Evolutionary conservation across 225 moss, liverwort and hornwort genomes (phyloP).

Genomic region (Rhytidiadelphus loreus): DNA sequence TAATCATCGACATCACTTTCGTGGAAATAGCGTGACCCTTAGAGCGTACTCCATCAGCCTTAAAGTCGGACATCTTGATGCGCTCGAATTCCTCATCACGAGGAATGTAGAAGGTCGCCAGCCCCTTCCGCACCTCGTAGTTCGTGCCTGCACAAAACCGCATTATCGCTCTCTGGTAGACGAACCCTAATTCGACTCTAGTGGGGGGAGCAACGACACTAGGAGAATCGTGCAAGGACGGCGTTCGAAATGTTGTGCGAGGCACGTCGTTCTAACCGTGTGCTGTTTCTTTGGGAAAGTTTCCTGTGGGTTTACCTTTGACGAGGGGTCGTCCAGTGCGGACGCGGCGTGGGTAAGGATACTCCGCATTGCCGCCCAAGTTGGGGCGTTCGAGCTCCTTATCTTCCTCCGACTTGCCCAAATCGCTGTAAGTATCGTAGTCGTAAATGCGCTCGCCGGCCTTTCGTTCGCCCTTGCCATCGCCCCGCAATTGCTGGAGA

Average conservation of each 20-base stretch:
- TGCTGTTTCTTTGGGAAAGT: not conserved
- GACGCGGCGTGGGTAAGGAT: slow-evolving; percentile 19
- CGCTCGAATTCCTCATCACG: slow-evolving; percentile 31
- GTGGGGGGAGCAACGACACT: not conserved
- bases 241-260: not conserved
- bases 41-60: slow-evolving; percentile 4
- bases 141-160: not conserved
- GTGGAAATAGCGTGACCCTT: not conserved
- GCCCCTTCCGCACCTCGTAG: slow-evolving; percentile 12
- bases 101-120: slow-evolving; percentile 10
- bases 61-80: slow-evolving; percentile 19
- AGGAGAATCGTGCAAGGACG: not conserved
- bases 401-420: slow-evolving; percentile 9
- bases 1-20: not conserved
- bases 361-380: slow-evolving; percentile 10
- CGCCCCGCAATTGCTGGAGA: not conserved
- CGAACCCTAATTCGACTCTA: not conserved
- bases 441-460: slow-evolving; percentile 14
- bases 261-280: not conserved
- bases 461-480: slow-evolving; percentile 1
- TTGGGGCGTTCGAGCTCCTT: slow-evolving; percentile 11
- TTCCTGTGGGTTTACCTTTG: not conserved
- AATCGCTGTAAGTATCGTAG: slow-evolving; percentile 18
- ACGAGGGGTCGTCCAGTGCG: slow-evolving; percentile 13
- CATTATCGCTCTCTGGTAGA: not conserved